Evolutionary conservation across 1,284 basidiomycete genomes (phyloP), one percentile per base, ranked within the genome.

Genomic region (Anthracocystis setariae): DNA sequence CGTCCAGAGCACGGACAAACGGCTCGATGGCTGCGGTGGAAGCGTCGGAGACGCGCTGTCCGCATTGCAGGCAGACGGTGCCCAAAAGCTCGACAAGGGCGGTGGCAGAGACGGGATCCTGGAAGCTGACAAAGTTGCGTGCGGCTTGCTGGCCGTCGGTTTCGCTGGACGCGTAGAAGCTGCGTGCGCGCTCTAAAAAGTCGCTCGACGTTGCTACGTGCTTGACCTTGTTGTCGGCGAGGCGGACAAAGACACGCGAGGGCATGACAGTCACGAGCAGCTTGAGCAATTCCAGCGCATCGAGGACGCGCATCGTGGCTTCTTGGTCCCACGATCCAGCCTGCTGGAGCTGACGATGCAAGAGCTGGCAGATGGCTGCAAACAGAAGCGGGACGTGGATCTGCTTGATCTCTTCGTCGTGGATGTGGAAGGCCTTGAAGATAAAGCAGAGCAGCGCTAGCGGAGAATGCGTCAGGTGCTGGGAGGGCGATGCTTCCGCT

Each of bases 381-480:
- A 76, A 73, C 13, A 76, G 68, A 10, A 72, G 59, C 0, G 93
- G 93, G 1, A 94, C 85, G 81, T 96, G 92, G 32, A 94, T 86
- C 15, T 86, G 87, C 77, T 88, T 88, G 15, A 90, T 88, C 80
- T 94, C 92, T 60, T 93, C 91, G 70, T 94, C 92, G 76, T 92
- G 91, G 8, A 85, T 78, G 9, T 88, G 86, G 77, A 93, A 91
- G 2, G 87, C 88, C 40, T 85, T 86, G 23, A 94, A 84, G 39
- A 93, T 85, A 78, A 92, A 92, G n/a, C 86, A 78, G 0, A 85
- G 74, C 1, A 86, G 82, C 45, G 85, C 84, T 7, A 79, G 49
- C 10, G 74, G 64, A 3, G 74, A 70, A 7, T 46, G 37, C 12
- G 40, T 13, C 5, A 37, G 24, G 13, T 38, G 3, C 23, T 50